Conservation (phyloP, 1,284 basidiomycete genomes). For the Cutaneotrichosporon spelunceum region DNA sequence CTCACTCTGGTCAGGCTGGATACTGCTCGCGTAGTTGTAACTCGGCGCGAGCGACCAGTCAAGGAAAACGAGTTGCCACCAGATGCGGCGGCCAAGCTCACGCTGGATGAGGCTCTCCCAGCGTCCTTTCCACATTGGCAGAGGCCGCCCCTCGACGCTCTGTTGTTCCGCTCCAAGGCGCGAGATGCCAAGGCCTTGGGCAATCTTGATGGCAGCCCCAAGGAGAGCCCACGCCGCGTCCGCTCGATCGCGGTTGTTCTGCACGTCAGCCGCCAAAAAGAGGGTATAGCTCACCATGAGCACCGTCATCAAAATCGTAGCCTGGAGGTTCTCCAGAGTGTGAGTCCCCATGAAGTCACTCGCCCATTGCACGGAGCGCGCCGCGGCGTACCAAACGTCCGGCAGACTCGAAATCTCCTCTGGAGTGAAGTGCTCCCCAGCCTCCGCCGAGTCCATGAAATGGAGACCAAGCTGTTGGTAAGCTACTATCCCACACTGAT, state of each 20-base stretch:
- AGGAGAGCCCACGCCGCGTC: conserved; percentile 52
- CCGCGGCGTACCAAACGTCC: conserved; percentile 47
- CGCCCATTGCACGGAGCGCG: conserved; percentile 44
- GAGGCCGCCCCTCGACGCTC: conserved; percentile 39
- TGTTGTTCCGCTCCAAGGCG: conserved; percentile 52
- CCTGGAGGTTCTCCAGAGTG: conserved; percentile 49
- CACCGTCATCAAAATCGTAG: conserved; percentile 46
- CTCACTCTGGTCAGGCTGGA: conserved; percentile 52
- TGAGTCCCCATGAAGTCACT: conserved; percentile 51
- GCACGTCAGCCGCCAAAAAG: not conserved
- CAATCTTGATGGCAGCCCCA: conserved; percentile 53
- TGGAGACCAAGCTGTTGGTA: conserved; percentile 44
- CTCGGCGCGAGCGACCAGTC: conserved; percentile 51
- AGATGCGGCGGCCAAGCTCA: conserved; percentile 51
- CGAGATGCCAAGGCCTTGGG: conserved; percentile 52
- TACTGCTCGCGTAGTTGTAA: conserved; percentile 49
- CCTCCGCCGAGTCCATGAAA: conserved; percentile 49
- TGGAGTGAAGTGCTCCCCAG: conserved; percentile 41
- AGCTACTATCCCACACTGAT: not conserved
- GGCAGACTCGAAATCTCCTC: conserved; percentile 44
- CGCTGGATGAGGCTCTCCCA: conserved; percentile 52
- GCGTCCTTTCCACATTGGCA: conserved; percentile 51
- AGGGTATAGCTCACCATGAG: conserved; percentile 39
- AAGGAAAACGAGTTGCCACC: conserved; percentile 53
- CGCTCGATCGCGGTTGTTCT: conserved; percentile 52